A percentile compares a stretch with the other conserved stretches of the same genome.
Conservation (phyloP, 2,329 filamentous ascomycete species). For the Fusarium dimerum region DNA sequence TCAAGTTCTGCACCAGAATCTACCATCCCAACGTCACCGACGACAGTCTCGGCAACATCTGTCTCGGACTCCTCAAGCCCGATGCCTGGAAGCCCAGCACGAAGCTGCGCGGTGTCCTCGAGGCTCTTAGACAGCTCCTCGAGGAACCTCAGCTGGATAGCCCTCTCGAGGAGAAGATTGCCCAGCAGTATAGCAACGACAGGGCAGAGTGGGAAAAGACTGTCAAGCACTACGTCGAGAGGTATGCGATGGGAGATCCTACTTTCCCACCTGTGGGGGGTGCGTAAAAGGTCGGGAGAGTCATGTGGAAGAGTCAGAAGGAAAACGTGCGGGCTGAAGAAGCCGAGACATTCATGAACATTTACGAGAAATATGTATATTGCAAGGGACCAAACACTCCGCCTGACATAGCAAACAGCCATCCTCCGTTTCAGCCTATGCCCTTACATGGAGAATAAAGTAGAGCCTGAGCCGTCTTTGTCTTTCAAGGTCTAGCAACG, state of each 20-base stretch:
- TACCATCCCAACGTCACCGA: conserved; percentile 96
- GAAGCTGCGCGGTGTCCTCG: conserved; percentile 73
- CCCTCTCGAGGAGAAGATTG: conserved; percentile 83
- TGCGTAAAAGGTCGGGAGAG: conserved; percentile 7
- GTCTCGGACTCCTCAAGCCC: conserved; percentile 76
- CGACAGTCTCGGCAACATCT: conserved; percentile 82
- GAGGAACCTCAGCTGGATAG: conserved; percentile 85
- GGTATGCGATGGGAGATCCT: conserved; percentile 61
- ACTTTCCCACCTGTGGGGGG: conserved; percentile 33
- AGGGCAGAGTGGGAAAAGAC: conserved; percentile 70
- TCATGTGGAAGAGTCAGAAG: not conserved
- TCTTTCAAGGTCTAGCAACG: no score
- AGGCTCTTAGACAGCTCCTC: conserved; percentile 73
- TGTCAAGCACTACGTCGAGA: conserved; percentile 71
- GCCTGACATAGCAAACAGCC: no score
- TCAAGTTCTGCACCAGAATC: conserved; percentile 84
- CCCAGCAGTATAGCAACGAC: conserved; percentile 77
- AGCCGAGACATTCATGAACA: not conserved
- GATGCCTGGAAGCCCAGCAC: conserved; percentile 93
- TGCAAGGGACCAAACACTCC: no score
- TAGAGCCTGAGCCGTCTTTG: no score
- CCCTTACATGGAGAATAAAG: no score
- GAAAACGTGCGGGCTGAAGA: not conserved
- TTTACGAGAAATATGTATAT: no score
- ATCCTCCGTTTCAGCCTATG: no score